Evolutionary conservation across 163 green algal species (phyloP), one percentile per base, ranked within the genome.

Genomic region (Scenedesmus sp.): DNA sequence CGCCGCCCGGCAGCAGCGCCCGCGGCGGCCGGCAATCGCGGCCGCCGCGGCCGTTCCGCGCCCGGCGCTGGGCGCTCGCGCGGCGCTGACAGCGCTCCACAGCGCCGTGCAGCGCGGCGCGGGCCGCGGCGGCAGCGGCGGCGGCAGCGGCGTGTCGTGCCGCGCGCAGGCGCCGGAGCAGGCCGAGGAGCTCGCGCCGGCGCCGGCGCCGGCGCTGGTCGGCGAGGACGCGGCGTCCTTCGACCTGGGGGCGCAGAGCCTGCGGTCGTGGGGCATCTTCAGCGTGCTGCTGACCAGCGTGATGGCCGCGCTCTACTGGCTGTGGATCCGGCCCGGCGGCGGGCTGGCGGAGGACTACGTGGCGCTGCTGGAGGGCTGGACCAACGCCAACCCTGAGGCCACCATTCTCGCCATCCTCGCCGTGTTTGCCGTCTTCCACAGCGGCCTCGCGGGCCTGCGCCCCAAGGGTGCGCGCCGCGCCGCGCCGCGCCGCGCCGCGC

Each of bases 221-320:
- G 95, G 95, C 14, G 96, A 99, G 81, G 95, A 99, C 79, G 89
- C 95, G 13, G 95, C 93, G 0, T 81, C 84, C 0, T 99, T 99
- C 78, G 77, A 90, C 28, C 26, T 91, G 2, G 48, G 69, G 4
- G 33, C 93, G 47, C 94, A 99, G 77, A 96, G 70, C 51, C 58
- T 88, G 7, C 79, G 81, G 22, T 93, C 89, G 2, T 99, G 95
- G 95, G 85, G 42, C 0, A 14, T 94, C 0, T 99, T 99, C 81
- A 84, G 83, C 4, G 87, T 57, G 22, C 74, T 98, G 64, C 87
- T 99, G 13, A 86, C 85, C 0, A 84, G 66, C 10, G 95, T 98
- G n/a, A 62, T 95, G 47, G 92, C 78, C 4, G 70, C 88, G 1
- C 79, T 98, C 4, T 98, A 98, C 62, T 58, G 91, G 69, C 92